Evolutionary conservation across 2,329 filamentous ascomycete species (phyloP).

Genomic region (Fusarium burgessii): DNA sequence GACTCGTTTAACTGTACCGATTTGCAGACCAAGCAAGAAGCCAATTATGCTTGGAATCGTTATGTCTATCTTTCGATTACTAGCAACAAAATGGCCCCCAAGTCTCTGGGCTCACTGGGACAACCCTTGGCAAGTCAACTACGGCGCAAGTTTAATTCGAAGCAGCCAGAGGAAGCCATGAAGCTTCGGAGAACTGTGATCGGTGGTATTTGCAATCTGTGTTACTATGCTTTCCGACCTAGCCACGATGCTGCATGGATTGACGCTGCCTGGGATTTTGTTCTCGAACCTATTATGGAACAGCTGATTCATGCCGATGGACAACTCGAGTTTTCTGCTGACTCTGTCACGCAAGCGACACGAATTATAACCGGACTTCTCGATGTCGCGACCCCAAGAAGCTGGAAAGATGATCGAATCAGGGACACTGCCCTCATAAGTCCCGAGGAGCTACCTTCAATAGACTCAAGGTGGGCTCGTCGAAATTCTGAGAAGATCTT

Average conservation of each 20-base stretch:
- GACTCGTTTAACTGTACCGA: slow-evolving; percentile 86
- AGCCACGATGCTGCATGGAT: slow-evolving; percentile 72
- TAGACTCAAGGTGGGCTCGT: slow-evolving; percentile 90
- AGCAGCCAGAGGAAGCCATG: slow-evolving; percentile 64
- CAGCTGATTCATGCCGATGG: slow-evolving; percentile 62
- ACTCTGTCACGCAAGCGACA: slow-evolving; percentile 69
- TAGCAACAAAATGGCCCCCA: slow-evolving; percentile 66
- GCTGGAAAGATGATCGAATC: slow-evolving; percentile 82
- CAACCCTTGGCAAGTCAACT: slow-evolving; percentile 78
- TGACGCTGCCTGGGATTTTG: slow-evolving; percentile 82
- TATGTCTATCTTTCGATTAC: slow-evolving; percentile 80
- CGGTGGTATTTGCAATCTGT: slow-evolving; percentile 80
- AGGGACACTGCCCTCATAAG: slow-evolving; percentile 68
- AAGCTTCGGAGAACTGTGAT: slow-evolving; percentile 67
- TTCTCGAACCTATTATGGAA: slow-evolving; percentile 73
- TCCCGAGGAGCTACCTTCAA: slow-evolving; percentile 81
- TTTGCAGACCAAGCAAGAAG: slow-evolving; percentile 75
- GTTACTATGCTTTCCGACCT: slow-evolving; percentile 86
- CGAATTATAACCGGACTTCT: slow-evolving; percentile 79
- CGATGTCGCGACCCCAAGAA: slow-evolving; percentile 65
- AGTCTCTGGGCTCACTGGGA: slow-evolving; percentile 61
- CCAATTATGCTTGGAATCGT: slow-evolving; percentile 87
- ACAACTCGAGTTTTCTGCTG: slow-evolving; percentile 56
- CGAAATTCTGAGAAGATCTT: slow-evolving; percentile 76
- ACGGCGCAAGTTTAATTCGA: slow-evolving; percentile 70